Percentiles rank a stretch among this genome's conserved stretches.
Evolutionary conservation across 495 filamentous ascomycete species (phyloP).

Genomic region (Podospora fimiseda): DNA sequence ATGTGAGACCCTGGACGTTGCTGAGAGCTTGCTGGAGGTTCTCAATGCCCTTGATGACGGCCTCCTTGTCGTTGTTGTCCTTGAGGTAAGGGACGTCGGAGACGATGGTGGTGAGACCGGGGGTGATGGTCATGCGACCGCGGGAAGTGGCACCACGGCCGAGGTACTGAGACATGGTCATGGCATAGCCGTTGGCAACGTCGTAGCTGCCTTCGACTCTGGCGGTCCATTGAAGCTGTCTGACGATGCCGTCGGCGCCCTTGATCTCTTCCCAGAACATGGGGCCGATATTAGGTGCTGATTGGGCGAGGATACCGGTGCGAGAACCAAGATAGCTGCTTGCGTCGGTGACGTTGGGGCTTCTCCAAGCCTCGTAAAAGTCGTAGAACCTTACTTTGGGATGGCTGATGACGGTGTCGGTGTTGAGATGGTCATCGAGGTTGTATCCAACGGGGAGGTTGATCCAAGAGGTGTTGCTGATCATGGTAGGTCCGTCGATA

Average conservation of each 20-base stretch:
- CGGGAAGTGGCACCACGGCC: slow-evolving; percentile 56
- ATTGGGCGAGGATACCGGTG: slow-evolving; percentile 59
- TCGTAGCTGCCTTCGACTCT: slow-evolving; percentile 51
- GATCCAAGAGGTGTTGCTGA: slow-evolving; percentile 54
- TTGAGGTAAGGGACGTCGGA: slow-evolving; percentile 50
- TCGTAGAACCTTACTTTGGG: slow-evolving; percentile 56
- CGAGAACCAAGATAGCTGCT: slow-evolving; percentile 37
- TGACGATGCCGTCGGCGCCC: slow-evolving; percentile 56
- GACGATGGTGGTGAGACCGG: slow-evolving; percentile 48
- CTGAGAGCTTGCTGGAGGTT: slow-evolving; percentile 51
- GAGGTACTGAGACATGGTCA: slow-evolving; percentile 61
- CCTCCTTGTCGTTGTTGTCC: slow-evolving; percentile 45
- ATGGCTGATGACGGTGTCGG: slow-evolving; percentile 58
- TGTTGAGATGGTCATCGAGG: slow-evolving; percentile 68
- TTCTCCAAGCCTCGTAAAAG: slow-evolving; percentile 55
- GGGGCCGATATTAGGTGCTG: slow-evolving; percentile 61
- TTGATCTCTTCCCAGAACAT: slow-evolving; percentile 57
- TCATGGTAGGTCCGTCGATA: slow-evolving; percentile 48
- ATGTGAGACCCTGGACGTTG: slow-evolving; percentile 47
- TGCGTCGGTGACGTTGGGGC: slow-evolving; percentile 31
- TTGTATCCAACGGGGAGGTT: slow-evolving; percentile 69
- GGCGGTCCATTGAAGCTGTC: slow-evolving; percentile 60
- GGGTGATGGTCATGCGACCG: slow-evolving; percentile 57
- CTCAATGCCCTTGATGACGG: slow-evolving; percentile 51
- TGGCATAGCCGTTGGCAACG: slow-evolving; percentile 37